Percentiles rank a stretch among this genome's conserved stretches.
Conservation (phyloP, 2,329 filamentous ascomycete genomes). For the Pseudogymnoascus sp. region DNA sequence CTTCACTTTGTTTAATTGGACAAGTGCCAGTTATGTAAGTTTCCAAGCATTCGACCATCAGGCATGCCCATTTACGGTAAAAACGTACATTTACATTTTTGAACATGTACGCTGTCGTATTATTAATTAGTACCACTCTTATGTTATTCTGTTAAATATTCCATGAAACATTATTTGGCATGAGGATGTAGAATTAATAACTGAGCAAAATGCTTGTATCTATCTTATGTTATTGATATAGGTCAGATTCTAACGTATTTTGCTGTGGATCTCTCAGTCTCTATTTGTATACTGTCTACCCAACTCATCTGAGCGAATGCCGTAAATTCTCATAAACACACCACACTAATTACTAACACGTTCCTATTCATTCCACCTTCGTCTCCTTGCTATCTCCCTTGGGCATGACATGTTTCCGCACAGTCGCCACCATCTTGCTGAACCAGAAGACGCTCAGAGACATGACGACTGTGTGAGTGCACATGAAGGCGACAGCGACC, state of each 20-base stretch:
- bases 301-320: neutral
- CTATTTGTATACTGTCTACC: neutral
- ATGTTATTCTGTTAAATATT: neutral
- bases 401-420: neutral
- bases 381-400: neutral
- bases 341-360: neutral
- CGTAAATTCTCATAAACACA: neutral
- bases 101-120: neutral
- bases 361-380: neutral
- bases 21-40: neutral
- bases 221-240: neutral
- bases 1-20: neutral
- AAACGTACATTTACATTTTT: no score
- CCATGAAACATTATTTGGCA: neutral
- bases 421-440: constrained; percentile 63
- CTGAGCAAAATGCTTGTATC: neutral
- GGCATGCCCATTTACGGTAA: neutral
- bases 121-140: neutral
- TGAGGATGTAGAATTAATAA: constrained; percentile 18
- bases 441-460: constrained; percentile 79
- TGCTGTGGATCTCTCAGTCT: neutral
- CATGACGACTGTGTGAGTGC: constrained; percentile 63
- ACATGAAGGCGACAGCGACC: constrained; percentile 63
- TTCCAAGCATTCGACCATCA: neutral
- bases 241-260: neutral